phyloP scores from a whole-genome alignment of 73 alveolate genomes.

The Durusdinium trenchii region DNA sequence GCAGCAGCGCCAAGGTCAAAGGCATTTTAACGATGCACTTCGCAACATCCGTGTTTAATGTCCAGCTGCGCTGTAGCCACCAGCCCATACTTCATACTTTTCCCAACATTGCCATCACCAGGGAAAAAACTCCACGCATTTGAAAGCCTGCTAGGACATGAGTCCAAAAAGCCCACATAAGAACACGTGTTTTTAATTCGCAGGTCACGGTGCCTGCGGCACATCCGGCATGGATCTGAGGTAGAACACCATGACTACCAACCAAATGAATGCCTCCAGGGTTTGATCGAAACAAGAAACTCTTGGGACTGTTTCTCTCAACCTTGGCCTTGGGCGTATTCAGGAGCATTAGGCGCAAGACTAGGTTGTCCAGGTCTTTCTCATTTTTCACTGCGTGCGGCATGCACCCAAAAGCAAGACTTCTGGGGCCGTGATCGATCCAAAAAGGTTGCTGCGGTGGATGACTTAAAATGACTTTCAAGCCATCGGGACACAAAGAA shows the following conservation, averaged over 20 bases:
- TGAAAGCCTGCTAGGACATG: background rate
- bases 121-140: background rate
- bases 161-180: too few species aligned
- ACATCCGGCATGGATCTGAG: background rate
- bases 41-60: background rate
- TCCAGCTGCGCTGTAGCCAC: background rate
- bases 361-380: background rate
- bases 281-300: background rate
- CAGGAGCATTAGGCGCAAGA: background rate
- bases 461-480: too few species aligned
- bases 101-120: background rate
- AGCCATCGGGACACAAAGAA: too few species aligned
- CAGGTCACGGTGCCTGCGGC: background rate
- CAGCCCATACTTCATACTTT: background rate
- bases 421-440: too few species aligned
- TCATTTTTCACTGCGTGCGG: background rate
- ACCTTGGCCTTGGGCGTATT: background rate
- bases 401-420: too few species aligned
- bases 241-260: background rate
- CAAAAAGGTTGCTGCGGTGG: too few species aligned
- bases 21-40: background rate
- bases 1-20: background rate
- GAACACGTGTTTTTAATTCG: too few species aligned
- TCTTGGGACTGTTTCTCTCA: background rate
- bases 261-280: background rate